Evolutionary conservation across 2,329 filamentous ascomycete species (phyloP), one percentile per base, ranked within the genome.

Genomic region (Cladophialophora bantiana): DNA sequence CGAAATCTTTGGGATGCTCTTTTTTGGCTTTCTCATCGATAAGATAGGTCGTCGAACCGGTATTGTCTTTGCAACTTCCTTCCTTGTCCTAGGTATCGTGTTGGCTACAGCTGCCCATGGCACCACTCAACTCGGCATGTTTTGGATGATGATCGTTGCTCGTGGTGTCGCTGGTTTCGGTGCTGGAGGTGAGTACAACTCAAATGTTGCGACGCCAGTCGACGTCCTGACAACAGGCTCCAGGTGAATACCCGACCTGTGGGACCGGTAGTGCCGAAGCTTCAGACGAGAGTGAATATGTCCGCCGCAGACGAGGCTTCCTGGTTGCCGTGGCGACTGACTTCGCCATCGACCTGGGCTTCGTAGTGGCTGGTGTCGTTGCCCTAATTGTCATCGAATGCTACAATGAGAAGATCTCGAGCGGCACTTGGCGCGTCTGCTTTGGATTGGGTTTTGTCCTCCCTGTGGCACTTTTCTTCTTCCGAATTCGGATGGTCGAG

Each of bases 251-350:
- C 65, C 79, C 80, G 35, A 78, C 78, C 32, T 94, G 94, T 3
- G 91, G 88, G 67, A 94, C 97, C 0, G 91, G 90, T 2, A 91
- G 88, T 62, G 92, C 93, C 2, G 94, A 97, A 78, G 90, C 90
- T 2, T 93, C 90, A 0, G 91, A 92, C 31, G 92, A 96, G 75
- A 82, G 97, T 67, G 92, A 92, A 77, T 78, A 81, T 18, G 94
- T 94, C 9, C 89, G 89, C 12, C 84, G 94, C n/a, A 94, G 97
- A 75, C 85, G 90, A 50, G 96, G 92, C 91, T 97, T 93, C 75
- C 91, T 94, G 73, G 83, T 96, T 70, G 96, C 95, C 13, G 81
- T 86, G 77, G 78, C 85, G 78, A 96, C 92, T 54, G 95, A 96
- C 78, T 88, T 90, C 31, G 91, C 93, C 83, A 96, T 96, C 67